These are phyloP conservation scores for Sporisorium graminicola DNA, from an alignment of 1,284 basidiomycete species.

Conservation along the genomic window DNA sequence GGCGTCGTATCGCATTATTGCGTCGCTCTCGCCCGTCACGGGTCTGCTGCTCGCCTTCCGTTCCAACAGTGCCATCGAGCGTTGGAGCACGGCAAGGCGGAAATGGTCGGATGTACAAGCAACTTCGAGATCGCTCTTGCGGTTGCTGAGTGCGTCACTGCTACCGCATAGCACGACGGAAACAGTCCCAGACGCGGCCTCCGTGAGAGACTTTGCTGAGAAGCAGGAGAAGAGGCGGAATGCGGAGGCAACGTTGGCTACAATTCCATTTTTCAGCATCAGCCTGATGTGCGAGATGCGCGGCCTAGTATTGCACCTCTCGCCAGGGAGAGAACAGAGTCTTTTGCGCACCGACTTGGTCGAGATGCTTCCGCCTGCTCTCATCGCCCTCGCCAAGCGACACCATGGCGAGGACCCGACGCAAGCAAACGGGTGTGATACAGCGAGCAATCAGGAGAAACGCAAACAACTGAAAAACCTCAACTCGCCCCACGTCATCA, in stretches of 20 bases:
- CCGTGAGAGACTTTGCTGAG: constrained; percentile 15
- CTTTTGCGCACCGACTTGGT: constrained; percentile 26
- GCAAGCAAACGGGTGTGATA: background rate
- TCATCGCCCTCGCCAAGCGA: constrained; percentile 16
- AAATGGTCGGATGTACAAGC: constrained; percentile 47
- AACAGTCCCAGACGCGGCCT: background rate
- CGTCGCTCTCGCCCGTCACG: constrained; percentile 41
- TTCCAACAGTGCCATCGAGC: constrained; percentile 43
- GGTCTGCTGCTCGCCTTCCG: constrained; percentile 48
- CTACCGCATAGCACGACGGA: background rate
- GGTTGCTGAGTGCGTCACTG: constrained; percentile 31
- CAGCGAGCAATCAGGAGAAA: constrained; percentile 17
- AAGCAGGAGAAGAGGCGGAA: constrained; percentile 1
- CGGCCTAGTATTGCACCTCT: constrained; percentile 16
- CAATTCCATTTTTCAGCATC: constrained; percentile 46
- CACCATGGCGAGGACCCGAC: background rate
- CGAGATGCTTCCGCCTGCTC: constrained; percentile 16
- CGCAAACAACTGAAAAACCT: constrained; percentile 33
- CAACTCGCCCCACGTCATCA: constrained; percentile 12
- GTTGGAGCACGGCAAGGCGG: constrained; percentile 44
- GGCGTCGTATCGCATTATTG: constrained; percentile 35
- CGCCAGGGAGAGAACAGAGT: background rate
- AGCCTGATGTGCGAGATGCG: constrained; percentile 49
- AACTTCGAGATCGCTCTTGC: constrained; percentile 28
- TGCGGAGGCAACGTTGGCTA: constrained; percentile 24